Evolutionary conservation across 805 yeast species (phyloP).

Genomic region (Zygoascus flipseniorum): DNA sequence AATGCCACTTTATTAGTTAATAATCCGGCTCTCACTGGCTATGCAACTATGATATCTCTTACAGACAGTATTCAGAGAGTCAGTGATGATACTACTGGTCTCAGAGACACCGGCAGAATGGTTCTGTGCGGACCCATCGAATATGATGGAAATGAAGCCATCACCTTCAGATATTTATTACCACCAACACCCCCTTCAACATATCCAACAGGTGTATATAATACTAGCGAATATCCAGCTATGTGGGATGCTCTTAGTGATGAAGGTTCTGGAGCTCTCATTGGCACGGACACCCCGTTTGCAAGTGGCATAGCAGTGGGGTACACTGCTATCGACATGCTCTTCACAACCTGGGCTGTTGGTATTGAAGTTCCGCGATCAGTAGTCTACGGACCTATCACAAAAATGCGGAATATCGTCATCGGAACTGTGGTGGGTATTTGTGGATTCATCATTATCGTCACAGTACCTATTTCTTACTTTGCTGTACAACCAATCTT

Average conservation of each 20-base stretch:
- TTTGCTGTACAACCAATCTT: conserved; percentile 80
- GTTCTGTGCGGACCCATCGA: conserved; percentile 15
- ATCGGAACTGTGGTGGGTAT: conserved; percentile 72
- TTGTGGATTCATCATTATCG: conserved; percentile 60
- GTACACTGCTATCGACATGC: conserved; percentile 38
- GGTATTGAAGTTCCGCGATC: conserved; percentile 54
- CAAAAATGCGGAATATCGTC: conserved; percentile 55
- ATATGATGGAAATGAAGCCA: neutral
- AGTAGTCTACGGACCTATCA: conserved; percentile 55
- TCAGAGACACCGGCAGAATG: conserved; percentile 25
- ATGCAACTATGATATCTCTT: conserved; percentile 49
- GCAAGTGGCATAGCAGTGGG: conserved; percentile 47
- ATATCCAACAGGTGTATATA: conserved; percentile 9
- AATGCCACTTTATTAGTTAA: conserved; percentile 59
- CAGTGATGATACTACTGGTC: conserved; percentile 34
- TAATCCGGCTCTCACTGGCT: conserved; percentile 60
- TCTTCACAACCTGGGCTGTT: conserved; percentile 58
- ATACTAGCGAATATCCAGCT: conserved; percentile 23
- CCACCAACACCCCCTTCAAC: conserved; percentile 27
- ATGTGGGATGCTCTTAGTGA: conserved; percentile 28
- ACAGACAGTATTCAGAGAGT: conserved; percentile 38
- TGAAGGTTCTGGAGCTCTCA: conserved; percentile 38
- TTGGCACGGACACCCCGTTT: conserved; percentile 31
- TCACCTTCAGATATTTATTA: conserved; percentile 14
- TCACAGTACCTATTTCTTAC: conserved; percentile 79